Percentiles rank a stretch among this genome's conserved stretches.
phyloP scores from a whole-genome alignment of 176 grass and related monocot species.

The Aegilops sharonensis region DNA sequence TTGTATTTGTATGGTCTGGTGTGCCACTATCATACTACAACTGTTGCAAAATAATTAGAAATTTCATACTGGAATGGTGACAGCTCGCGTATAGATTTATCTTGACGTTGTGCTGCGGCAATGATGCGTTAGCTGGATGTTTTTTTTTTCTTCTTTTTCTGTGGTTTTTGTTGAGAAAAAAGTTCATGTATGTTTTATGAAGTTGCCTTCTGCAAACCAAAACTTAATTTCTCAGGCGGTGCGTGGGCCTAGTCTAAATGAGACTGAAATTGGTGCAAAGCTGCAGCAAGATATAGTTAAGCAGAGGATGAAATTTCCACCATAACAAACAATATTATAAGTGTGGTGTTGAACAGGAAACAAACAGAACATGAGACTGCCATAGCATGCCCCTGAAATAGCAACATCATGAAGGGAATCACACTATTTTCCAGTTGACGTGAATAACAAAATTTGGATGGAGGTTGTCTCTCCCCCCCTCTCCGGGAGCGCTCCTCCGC shows the following conservation, averaged over 20 bases:
- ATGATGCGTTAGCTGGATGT: neutral
- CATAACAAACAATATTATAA: too few species aligned
- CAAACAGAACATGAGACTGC: too few species aligned
- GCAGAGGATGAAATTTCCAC: too few species aligned
- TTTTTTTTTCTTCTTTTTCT: neutral
- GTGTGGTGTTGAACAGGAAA: too few species aligned
- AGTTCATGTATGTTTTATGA: neutral
- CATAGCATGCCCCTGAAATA: too few species aligned
- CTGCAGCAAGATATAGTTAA: neutral
- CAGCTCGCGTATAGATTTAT: neutral
- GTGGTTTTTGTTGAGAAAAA: neutral
- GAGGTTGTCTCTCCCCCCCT: too few species aligned
- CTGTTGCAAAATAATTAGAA: constrained; percentile 8
- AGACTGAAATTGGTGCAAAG: neutral
- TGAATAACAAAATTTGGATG: too few species aligned
- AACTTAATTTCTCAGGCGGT: neutral
- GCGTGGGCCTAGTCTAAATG: neutral
- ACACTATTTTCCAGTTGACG: too few species aligned
- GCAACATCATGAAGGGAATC: too few species aligned
- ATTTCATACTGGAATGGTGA: neutral
- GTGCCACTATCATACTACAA: neutral
- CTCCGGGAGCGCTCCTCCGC: too few species aligned
- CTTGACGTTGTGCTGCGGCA: neutral
- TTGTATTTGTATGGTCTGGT: neutral
- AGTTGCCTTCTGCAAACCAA: neutral